phyloP scores from a whole-genome alignment of 306 rosid species.

The Datisca glomerata region DNA sequence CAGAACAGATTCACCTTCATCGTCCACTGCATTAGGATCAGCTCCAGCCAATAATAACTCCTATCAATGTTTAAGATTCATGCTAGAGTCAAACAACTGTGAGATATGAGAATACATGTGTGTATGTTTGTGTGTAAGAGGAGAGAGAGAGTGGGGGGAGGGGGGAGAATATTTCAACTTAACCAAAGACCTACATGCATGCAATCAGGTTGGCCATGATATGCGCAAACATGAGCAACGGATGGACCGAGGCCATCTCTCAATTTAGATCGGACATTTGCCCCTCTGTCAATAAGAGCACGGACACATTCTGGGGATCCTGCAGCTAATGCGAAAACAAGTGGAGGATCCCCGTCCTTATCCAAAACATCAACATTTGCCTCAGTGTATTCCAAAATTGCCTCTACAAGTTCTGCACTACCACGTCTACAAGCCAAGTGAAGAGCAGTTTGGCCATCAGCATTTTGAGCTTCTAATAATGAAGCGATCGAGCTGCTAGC shows the following conservation, averaged over 20 bases:
- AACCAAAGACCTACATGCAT: constrained; percentile 72
- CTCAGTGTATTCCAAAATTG: constrained; percentile 65
- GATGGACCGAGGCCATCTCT: constrained; percentile 93
- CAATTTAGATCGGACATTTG: constrained; percentile 74
- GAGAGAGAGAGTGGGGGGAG: no score
- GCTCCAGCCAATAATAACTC: constrained; percentile 90
- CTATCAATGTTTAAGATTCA: constrained; percentile 33
- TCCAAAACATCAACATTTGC: constrained; percentile 89
- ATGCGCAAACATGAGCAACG: constrained; percentile 96
- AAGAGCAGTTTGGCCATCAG: constrained; percentile 94
- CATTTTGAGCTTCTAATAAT: constrained; percentile 76
- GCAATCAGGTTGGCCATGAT: constrained; percentile 99
- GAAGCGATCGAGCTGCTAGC: constrained; percentile 41
- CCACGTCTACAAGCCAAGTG: constrained; percentile 98
- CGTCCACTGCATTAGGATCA: constrained; percentile 92
- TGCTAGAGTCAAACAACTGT: constrained; percentile 11
- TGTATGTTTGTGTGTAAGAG: no score
- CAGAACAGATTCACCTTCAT: constrained; percentile 93
- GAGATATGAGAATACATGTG: constrained; percentile 1
- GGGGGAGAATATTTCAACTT: constrained; percentile 12
- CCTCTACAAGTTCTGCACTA: constrained; percentile 75
- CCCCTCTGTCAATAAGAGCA: constrained; percentile 67
- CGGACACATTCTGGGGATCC: constrained; percentile 90
- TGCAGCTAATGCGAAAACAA: constrained; percentile 93
- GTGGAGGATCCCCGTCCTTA: constrained; percentile 97